Percentiles rank a stretch among this genome's conserved stretches.
phyloP scores from a whole-genome alignment of 345 rosid species.

The Eutrema yunnanense region DNA sequence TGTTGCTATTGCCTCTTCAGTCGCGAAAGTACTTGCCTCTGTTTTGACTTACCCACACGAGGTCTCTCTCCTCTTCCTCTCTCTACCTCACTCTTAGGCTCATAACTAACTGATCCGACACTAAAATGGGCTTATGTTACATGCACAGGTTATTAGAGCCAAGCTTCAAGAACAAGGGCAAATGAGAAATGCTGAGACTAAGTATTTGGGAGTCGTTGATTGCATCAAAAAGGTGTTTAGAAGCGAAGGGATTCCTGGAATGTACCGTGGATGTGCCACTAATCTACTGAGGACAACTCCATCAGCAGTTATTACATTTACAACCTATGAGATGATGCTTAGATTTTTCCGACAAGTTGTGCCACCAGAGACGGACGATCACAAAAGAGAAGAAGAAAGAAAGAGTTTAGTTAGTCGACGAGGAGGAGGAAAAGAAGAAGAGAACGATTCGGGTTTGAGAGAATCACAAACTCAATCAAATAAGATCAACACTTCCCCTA shows the following conservation, averaged over 20 bases:
- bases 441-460: slow-evolving; percentile 21
- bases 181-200: slow-evolving; percentile 38
- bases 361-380: slow-evolving; percentile 32
- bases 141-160: slow-evolving; percentile 68
- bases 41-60: slow-evolving; percentile 88
- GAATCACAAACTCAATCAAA: slow-evolving; percentile 25
- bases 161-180: slow-evolving; percentile 98
- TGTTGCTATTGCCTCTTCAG: slow-evolving; percentile 76
- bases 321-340: slow-evolving; percentile 75
- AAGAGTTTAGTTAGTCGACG: slow-evolving; percentile 20
- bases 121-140: slow-evolving; percentile 2
- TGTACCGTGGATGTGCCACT: slow-evolving; percentile 85
- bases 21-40: slow-evolving; percentile 81
- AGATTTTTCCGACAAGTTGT: slow-evolving; percentile 39
- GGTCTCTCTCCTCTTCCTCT: slow-evolving; percentile 38
- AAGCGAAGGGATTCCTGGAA: slow-evolving; percentile 66
- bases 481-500: slow-evolving; percentile 22
- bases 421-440: slow-evolving; percentile 9
- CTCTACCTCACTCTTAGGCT: neutral
- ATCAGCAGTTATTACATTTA: slow-evolving; percentile 78
- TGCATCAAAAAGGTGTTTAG: slow-evolving; percentile 68
- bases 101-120: neutral
- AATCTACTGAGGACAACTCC: slow-evolving; percentile 78
- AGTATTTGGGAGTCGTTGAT: slow-evolving; percentile 62
- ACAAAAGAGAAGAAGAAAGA: slow-evolving; percentile 11